A percentile compares a stretch with the other conserved stretches of the same genome.
Evolutionary conservation across 2,329 filamentous ascomycete genomes (phyloP).

Genomic region (Fusarium globosum): DNA sequence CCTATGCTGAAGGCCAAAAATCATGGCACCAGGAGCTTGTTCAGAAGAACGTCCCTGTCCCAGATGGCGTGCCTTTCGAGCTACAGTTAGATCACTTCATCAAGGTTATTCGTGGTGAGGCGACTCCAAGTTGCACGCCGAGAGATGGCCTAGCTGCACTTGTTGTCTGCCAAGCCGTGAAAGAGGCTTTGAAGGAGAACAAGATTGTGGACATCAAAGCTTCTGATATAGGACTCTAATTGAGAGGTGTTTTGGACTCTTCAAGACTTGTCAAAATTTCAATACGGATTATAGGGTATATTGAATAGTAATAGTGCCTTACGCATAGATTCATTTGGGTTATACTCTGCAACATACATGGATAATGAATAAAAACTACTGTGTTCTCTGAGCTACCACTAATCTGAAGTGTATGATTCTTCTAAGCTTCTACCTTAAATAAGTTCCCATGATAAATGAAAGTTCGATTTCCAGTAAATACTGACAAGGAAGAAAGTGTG

Average conservation of each 20-base stretch:
- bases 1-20: slow-evolving; percentile 54
- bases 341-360: too few species aligned
- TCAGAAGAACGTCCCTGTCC: slow-evolving; percentile 43
- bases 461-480: neutral
- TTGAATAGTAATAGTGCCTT: neutral
- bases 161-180: slow-evolving; percentile 63
- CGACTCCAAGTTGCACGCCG: slow-evolving; percentile 58
- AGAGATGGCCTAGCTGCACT: slow-evolving; percentile 63
- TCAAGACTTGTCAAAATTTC: too few species aligned
- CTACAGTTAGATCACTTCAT: slow-evolving; percentile 64
- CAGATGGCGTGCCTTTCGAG: slow-evolving; percentile 58
- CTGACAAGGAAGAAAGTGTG: too few species aligned
- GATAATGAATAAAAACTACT: neutral
- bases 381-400: neutral
- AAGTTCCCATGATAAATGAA: too few species aligned
- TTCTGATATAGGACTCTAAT: slow-evolving; percentile 15
- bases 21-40: slow-evolving; percentile 55
- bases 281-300: neutral
- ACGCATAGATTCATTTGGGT: too few species aligned
- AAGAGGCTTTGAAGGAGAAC: slow-evolving; percentile 53
- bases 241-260: too few species aligned
- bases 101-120: slow-evolving; percentile 56
- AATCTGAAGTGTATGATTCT: too few species aligned
- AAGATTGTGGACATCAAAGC: slow-evolving; percentile 39
- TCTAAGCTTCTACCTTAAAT: too few species aligned